Percentiles rank a stretch among this genome's conserved stretches.
phyloP scores from a whole-genome alignment of 306 rosid genomes.

The Notholithocarpus densiflorus region DNA sequence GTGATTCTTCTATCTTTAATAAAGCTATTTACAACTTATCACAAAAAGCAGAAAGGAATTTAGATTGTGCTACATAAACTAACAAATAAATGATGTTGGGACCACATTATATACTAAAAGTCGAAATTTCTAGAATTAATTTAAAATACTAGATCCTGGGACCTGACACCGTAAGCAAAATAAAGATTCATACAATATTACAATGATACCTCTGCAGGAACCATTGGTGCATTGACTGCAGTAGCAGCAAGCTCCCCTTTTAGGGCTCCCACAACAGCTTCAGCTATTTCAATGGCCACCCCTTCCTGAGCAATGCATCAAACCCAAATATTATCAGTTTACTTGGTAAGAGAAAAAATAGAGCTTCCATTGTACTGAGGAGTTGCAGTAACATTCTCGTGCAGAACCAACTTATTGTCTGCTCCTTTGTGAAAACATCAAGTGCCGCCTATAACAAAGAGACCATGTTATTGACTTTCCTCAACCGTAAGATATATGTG shows the following conservation, averaged over 20 bases:
- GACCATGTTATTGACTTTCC: not conserved
- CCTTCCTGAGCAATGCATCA: slow-evolving; percentile 86
- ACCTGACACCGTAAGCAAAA: not conserved
- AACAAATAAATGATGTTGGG: not conserved
- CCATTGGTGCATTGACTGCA: slow-evolving; percentile 99
- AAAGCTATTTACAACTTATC: too few relatives aligned
- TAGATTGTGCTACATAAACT: too few relatives aligned
- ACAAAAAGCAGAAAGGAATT: too few relatives aligned
- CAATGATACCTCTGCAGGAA: slow-evolving; percentile 81
- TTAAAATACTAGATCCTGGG: not conserved
- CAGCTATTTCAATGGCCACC: slow-evolving; percentile 97
- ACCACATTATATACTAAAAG: not conserved
- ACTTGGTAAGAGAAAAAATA: not conserved
- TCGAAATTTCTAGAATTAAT: not conserved
- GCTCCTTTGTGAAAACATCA: slow-evolving; percentile 82
- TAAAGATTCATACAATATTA: not conserved
- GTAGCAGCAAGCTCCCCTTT: slow-evolving; percentile 97
- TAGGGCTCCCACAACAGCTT: slow-evolving; percentile 93
- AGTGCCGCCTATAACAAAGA: slow-evolving; percentile 77
- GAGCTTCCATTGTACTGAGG: slow-evolving; percentile 35
- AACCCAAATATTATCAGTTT: slow-evolving; percentile 15
- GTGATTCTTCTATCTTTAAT: too few relatives aligned
- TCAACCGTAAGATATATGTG: not conserved
- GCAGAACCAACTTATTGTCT: slow-evolving; percentile 69
- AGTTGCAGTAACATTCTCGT: slow-evolving; percentile 87